Evolutionary conservation across 2,329 filamentous ascomycete species (phyloP), one percentile per base, ranked within the genome.

Genomic region (Ophiostoma perfectum): DNA sequence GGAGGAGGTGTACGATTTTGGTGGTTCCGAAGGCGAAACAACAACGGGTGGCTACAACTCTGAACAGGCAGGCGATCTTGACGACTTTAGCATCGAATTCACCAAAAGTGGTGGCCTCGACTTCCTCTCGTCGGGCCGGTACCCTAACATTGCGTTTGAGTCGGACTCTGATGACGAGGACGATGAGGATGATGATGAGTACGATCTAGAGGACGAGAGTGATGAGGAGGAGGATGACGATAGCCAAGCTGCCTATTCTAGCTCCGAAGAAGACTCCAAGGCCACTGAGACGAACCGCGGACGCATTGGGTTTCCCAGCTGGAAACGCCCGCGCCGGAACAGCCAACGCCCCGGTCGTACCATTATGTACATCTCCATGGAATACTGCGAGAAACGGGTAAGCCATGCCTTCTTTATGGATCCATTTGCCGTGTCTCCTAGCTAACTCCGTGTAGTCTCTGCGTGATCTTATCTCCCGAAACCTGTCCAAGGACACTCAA

Each of bases 291-390:
- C 66, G 55, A 75, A 72, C 36, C 67, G 71, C 14, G 38, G 64
- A 0, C 65, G 39, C 2, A 42, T 64, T 9, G 64, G 27, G 2
- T 49, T 68, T 0, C 65, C 68, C 0, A 66, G 55, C 6, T 71
- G 68, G 69, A 66, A 52, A 49, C 76, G 74, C 52, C 68, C 67
- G 11, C 73, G 74, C 0, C 68, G 73, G n/a, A 75, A 74, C 62
- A 78, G 79, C 58, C 81, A 84, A 68, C 81, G 84, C 60, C 79
- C 86, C 4, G 84, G 86, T 70, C 86, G 86, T 66, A 93, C 90
- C 0, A 89, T 93, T 6, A 83, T 99, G 58, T 99, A 97, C 76
- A 98, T 99, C 68, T 95, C 96, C 70, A 99, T 99, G 95, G 95
- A 99, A 76, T 96, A 97, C 73, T 99, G 95, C 75, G 94, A 98